Base-by-base conservation (phyloP, 163 green algal genomes). In the Coccomyxa subellipsoidea region DNA sequence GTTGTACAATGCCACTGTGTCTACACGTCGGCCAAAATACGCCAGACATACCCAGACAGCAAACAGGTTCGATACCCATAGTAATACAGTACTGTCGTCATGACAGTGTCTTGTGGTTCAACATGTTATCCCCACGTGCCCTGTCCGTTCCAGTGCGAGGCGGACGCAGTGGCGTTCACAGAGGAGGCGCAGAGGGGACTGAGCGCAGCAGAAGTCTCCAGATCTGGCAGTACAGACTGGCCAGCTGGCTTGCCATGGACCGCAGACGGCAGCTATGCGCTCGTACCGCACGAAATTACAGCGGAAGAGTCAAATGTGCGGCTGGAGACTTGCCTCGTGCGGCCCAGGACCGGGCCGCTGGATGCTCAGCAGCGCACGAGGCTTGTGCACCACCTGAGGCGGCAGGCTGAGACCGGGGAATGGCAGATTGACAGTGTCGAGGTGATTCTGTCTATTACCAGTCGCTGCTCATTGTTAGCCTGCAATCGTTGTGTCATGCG, bases 101-200 rank as follows among this genome's bases (percentile, higher is more conserved):
- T n/a, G n/a, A n/a, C n/a, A n/a, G n/a, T n/a, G n/a, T n/a, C n/a
- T n/a, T n/a, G n/a, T n/a, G n/a, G n/a, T n/a, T n/a, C n/a, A n/a
- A n/a, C n/a, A n/a, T n/a, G n/a, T n/a, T n/a, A n/a, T n/a, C n/a
- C n/a, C n/a, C n/a, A n/a, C n/a, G n/a, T 66, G 12, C 18, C 47
- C 47, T 66, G 47, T 38, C 10, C 7, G 70, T 77, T 73, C 31
- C 70, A 77, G 70, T 95, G 93, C 76, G 93, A 96, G 79, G 93
- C 93, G 0, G 93, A 96, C 59, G 92, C 93, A 0, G 83, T 96
- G 2, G 93, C 93, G 0, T 96, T 91, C 77, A 90, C 86, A 21
- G 87, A 95, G 76, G 89, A 95, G 18, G 38, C 66, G 36, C 29
- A 34, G 29, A 25, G 5, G 27, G 59, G 31, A 21, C 25, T 23